Evolutionary conservation across 2,329 filamentous ascomycete genomes (phyloP).

Genomic region (Alternaria rosae): DNA sequence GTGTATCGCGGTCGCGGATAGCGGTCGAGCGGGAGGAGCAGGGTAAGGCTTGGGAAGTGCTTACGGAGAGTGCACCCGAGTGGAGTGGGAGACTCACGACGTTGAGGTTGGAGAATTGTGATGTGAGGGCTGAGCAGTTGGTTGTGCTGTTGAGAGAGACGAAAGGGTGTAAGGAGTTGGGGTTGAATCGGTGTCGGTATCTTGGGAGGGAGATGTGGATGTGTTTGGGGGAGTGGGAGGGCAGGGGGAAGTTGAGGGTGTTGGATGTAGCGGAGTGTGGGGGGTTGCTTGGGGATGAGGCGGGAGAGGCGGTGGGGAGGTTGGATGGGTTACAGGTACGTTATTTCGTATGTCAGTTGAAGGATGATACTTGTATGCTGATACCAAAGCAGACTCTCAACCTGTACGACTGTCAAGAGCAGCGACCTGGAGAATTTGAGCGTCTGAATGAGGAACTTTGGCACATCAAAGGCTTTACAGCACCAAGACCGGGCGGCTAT

Average conservation of each 20-base stretch:
- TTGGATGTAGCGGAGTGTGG: constrained; percentile 34
- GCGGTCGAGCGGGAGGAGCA: constrained; percentile 18
- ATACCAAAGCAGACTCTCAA: constrained; percentile 29
- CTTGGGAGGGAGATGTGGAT: constrained; percentile 29
- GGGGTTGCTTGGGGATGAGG: constrained; percentile 25
- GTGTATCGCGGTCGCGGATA: constrained; percentile 16
- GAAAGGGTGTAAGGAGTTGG: constrained; percentile 28
- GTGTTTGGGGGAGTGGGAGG: constrained; percentile 32
- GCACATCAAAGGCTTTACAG: constrained; percentile 33
- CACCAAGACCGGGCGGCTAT: constrained; percentile 17
- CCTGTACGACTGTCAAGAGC: constrained; percentile 36
- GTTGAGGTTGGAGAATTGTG: constrained; percentile 33
- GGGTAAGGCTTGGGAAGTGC: constrained; percentile 27
- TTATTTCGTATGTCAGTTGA: neutral
- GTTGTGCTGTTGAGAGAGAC: constrained; percentile 22
- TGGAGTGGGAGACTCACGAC: constrained; percentile 27
- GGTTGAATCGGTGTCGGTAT: constrained; percentile 28
- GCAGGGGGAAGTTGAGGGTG: constrained; percentile 16
- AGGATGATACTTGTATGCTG: neutral
- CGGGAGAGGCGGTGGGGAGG: constrained; percentile 4
- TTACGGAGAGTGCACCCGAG: constrained; percentile 3
- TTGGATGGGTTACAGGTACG: constrained; percentile 34
- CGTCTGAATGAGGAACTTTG: constrained; percentile 33
- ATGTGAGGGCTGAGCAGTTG: constrained; percentile 28
- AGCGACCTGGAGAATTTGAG: constrained; percentile 29